Evolutionary conservation across 2,329 filamentous ascomycete species (phyloP), one percentile per base, ranked within the genome.

Genomic region (Fusarium haematococcum): DNA sequence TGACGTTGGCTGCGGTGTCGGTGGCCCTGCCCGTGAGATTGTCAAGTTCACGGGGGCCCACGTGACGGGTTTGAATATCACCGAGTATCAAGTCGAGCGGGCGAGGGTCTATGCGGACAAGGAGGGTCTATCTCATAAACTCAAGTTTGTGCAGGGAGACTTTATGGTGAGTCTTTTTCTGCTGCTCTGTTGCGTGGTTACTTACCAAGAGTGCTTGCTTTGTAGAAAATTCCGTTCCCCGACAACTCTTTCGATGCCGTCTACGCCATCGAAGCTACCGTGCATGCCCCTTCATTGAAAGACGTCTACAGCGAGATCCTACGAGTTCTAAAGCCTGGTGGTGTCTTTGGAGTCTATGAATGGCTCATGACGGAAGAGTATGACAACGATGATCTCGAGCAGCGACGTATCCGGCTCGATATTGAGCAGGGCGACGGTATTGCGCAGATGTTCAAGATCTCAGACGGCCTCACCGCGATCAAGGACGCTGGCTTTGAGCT

Each of bases 291-390:
- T 48, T 93, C 91, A 62, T 89, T 98, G 23, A 92, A 94, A 78
- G 95, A 94, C 73, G 94, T 98, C 73, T 98, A 98, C 86, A 91
- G 90, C 83, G 92, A 98, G 83, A 98, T 98, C 79, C 94, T 92
- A 89, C 93, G 94, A 39, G 95, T 97, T 33, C 87, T 98, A 69
- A 98, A 98, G 89, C 95, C 95, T n/a, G 95, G 95, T 69, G 95
- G 95, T 82, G 88, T 93, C 63, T 98, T 98, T 79, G 95, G 95
- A 80, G 95, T 98, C 61, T 98, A 98, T 85, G 95, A 98, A 84
- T 98, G 95, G 95, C 88, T 98, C 79, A 98, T 98, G 95, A 98
- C 95, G 14, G 95, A 97, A 73, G 87, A 91, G n/a, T 98, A 97
- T 85, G 92, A 98, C 86, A 95, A 97, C 81, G 87, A 92, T 71